phyloP scores from a whole-genome alignment of 2,329 filamentous ascomycete species.

The Xylaria sp. region DNA sequence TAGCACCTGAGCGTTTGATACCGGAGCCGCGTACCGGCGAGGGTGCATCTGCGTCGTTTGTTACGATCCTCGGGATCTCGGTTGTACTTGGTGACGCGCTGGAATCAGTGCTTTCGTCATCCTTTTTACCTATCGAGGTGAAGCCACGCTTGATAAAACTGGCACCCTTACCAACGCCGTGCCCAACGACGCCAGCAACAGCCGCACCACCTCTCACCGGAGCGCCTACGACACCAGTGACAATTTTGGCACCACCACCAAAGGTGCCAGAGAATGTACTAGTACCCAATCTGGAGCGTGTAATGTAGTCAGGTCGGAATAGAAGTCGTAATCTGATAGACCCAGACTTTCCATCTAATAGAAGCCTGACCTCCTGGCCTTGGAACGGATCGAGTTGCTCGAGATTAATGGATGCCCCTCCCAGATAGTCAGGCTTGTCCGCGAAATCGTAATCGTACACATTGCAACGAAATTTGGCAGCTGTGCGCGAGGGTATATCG shows the following conservation, averaged over 20 bases:
- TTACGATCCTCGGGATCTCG: constrained; percentile 52
- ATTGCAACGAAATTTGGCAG: constrained; percentile 79
- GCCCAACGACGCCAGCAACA: constrained; percentile 73
- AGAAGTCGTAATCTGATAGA: constrained; percentile 80
- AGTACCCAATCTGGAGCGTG: constrained; percentile 83
- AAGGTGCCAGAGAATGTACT: constrained; percentile 94
- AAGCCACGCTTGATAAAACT: constrained; percentile 89
- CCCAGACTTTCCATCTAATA: constrained; percentile 88
- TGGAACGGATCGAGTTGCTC: constrained; percentile 84
- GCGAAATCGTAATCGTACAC: constrained; percentile 98
- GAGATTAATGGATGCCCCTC: constrained; percentile 76
- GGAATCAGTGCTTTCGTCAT: constrained; percentile 59
- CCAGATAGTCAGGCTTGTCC: constrained; percentile 91
- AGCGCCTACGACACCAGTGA: constrained; percentile 78
- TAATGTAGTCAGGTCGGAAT: constrained; percentile 93
- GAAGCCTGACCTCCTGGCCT: constrained; percentile 74
- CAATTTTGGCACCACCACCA: constrained; percentile 82
- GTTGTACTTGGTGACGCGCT: constrained; percentile 46
- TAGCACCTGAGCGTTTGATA: constrained; percentile 50
- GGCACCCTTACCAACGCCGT: constrained; percentile 85
- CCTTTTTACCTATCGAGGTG: constrained; percentile 66
- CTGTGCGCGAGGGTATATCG: constrained; percentile 80
- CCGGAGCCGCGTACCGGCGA: constrained; percentile 42
- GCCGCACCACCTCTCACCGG: constrained; percentile 92
- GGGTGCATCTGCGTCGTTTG: constrained; percentile 51